Percentiles rank a stretch among this genome's conserved stretches.
Evolutionary conservation across 2,329 filamentous ascomycete genomes (phyloP).

Genomic region (Pseudocercospora pini-densiflorae): DNA sequence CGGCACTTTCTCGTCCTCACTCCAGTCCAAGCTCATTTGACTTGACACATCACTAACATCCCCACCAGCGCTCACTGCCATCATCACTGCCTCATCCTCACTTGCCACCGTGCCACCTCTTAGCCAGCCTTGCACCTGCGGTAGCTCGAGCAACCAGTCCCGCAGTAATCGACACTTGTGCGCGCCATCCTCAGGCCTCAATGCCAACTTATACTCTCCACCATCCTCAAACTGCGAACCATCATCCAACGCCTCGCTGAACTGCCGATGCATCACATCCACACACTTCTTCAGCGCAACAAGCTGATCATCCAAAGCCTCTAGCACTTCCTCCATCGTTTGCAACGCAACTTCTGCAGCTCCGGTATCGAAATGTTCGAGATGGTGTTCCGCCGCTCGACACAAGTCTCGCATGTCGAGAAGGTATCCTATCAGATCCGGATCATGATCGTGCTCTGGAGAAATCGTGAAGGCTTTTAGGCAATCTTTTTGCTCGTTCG

Average conservation of each 20-base stretch:
- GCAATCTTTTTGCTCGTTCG: constrained; percentile 1
- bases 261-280: constrained; percentile 11
- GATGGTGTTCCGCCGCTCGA: background rate
- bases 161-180: constrained; percentile 14
- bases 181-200: constrained; percentile 1
- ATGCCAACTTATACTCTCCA: constrained; percentile 14
- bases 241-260: constrained; percentile 16
- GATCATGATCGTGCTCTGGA: background rate
- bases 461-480: background rate
- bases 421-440: constrained; percentile 16
- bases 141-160: constrained; percentile 12
- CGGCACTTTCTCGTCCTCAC: constrained; percentile 3
- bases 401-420: constrained; percentile 12
- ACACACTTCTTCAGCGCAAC: constrained; percentile 16
- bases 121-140: constrained; percentile 12
- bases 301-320: constrained; percentile 17
- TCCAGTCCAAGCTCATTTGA: constrained; percentile 2
- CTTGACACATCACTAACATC: constrained; percentile 1
- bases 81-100: constrained; percentile 18
- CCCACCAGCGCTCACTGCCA: constrained; percentile 8
- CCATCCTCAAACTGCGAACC: constrained; percentile 2
- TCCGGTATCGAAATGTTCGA: background rate
- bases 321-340: constrained; percentile 9
- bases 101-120: constrained; percentile 4
- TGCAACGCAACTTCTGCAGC: constrained; percentile 9